Evolutionary conservation across 139 green algal species (phyloP).

Genomic region (Chlamydomonas schloesseri): DNA sequence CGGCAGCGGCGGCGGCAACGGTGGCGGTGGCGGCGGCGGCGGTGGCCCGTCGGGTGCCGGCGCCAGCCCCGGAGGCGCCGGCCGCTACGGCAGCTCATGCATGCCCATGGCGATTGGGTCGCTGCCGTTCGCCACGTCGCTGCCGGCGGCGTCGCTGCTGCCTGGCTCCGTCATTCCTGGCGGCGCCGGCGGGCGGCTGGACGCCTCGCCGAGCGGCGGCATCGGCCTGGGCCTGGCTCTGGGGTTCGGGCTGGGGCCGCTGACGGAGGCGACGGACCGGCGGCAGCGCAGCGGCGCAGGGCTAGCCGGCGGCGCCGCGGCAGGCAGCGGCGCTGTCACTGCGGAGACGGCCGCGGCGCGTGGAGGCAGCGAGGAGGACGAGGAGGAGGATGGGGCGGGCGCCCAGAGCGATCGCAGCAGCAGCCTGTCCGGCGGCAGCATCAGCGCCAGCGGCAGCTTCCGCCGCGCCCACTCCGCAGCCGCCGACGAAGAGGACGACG

Average conservation of each 20-base stretch:
- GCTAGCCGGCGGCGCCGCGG: not conserved
- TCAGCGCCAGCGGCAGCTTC: not conserved
- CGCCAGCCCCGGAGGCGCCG: not conserved
- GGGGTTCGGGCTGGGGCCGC: not conserved
- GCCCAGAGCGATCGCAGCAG: not conserved
- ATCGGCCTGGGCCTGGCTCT: slow-evolving; percentile 23
- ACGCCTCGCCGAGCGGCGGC: not conserved
- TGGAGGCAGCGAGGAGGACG: too few species aligned
- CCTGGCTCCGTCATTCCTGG: not conserved
- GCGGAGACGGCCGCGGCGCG: too few species aligned
- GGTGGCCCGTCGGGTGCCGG: not conserved
- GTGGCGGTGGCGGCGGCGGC: not conserved
- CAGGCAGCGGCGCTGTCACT: too few species aligned
- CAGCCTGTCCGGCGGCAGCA: not conserved
- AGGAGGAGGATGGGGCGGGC: too few species aligned
- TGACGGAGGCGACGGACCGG: not conserved
- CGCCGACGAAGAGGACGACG: not conserved
- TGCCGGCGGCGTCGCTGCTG: not conserved
- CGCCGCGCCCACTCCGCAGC: not conserved
- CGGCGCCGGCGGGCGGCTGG: not conserved
- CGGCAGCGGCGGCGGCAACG: not conserved
- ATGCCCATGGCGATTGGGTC: not conserved
- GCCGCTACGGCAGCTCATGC: not conserved
- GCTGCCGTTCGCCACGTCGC: slow-evolving; percentile 10
- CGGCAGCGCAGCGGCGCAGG: not conserved